These are phyloP conservation scores for Schwanniomyces sp. DNA, from an alignment of 805 yeast genomes.

Conservation along the genomic window DNA sequence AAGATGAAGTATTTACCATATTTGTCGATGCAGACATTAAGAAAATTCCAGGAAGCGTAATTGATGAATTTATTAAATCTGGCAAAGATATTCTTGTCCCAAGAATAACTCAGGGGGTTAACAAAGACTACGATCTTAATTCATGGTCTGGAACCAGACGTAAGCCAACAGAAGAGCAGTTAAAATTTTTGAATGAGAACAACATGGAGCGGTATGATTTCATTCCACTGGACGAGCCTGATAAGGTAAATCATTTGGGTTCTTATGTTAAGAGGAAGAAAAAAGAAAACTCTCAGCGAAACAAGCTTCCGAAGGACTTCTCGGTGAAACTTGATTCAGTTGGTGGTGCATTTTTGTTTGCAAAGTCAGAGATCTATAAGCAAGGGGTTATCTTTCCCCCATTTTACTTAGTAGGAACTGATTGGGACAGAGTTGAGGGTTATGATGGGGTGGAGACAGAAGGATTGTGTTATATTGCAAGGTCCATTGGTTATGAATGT, in stretches of 20 bases:
- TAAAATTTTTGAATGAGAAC: conserved; percentile 22
- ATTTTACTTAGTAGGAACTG: conserved; percentile 44
- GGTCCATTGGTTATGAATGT: conserved; percentile 44
- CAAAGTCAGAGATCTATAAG: conserved; percentile 41
- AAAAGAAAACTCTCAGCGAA: conserved; percentile 5
- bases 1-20: conserved; percentile 29
- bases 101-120: conserved; percentile 23
- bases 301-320: conserved; percentile 8
- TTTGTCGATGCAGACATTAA: conserved; percentile 39
- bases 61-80: conserved; percentile 24
- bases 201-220: conserved; percentile 32
- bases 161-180: conserved; percentile 27
- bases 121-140: conserved; percentile 36
- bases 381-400: conserved; percentile 51
- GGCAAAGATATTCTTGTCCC: conserved; percentile 38
- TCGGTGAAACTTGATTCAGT: conserved; percentile 43
- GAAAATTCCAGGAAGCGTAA: conserved; percentile 22
- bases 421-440: conserved; percentile 49
- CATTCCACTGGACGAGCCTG: conserved; percentile 30
- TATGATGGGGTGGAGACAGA: conserved; percentile 57
- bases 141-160: conserved; percentile 42
- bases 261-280: conserved; percentile 10
- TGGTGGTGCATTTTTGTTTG: conserved; percentile 51
- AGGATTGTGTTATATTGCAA: conserved; percentile 51
- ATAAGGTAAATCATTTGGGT: conserved; percentile 28